Evolutionary conservation across 177 flowering plant genomes (phyloP).

Genomic region (Vitis hybrid): DNA sequence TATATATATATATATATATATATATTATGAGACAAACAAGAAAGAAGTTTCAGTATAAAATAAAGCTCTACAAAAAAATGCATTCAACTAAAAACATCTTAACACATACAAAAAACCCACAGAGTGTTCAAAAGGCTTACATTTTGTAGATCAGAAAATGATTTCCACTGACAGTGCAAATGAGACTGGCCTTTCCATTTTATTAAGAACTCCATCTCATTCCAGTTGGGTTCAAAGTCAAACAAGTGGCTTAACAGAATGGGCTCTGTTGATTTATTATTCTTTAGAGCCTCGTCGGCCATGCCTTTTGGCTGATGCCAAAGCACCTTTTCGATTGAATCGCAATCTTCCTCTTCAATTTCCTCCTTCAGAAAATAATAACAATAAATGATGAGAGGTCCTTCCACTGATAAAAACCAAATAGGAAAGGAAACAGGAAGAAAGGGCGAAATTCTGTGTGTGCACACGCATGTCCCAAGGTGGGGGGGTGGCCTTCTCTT

Average conservation of each 20-base stretch:
- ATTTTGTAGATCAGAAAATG: slow-evolving; percentile 83
- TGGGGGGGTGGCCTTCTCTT: no score
- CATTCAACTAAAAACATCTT: background rate
- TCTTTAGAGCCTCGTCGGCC: slow-evolving; percentile 77
- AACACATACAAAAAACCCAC: background rate
- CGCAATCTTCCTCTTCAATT: slow-evolving; percentile 87
- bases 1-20: no score
- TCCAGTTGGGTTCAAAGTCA: slow-evolving; percentile 89
- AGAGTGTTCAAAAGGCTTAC: slow-evolving; percentile 43
- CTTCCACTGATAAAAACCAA: background rate
- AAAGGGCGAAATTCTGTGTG: no score
- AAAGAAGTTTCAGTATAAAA: background rate
- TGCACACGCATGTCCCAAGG: no score
- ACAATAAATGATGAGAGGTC: slow-evolving; percentile 1
- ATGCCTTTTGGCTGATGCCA: slow-evolving; percentile 97
- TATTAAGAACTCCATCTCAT: slow-evolving; percentile 82
- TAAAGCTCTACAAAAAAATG: background rate
- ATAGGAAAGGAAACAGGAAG: background rate
- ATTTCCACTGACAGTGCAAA: slow-evolving; percentile 95
- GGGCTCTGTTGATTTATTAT: slow-evolving; percentile 68
- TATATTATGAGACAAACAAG: background rate
- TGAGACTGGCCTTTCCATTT: slow-evolving; percentile 99
- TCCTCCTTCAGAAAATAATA: slow-evolving; percentile 58
- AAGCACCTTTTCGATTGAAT: slow-evolving; percentile 83
- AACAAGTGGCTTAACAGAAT: slow-evolving; percentile 64